Base-by-base conservation (phyloP, 352 stramenopile species). In the Elongisporangium senticosum region DNA sequence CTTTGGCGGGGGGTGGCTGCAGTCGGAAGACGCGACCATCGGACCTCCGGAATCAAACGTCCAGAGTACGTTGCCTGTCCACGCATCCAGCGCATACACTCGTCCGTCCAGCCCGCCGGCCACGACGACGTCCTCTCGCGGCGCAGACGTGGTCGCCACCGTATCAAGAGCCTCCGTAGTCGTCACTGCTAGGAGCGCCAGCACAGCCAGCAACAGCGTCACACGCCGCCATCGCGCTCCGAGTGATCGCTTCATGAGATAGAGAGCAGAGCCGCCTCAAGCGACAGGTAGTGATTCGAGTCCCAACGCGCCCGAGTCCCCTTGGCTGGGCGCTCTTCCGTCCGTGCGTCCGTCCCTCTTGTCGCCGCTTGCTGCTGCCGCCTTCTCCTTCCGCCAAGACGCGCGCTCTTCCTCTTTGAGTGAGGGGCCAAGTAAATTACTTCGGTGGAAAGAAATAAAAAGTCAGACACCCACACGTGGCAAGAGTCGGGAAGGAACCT, bases 11-110 rank as follows among this genome's bases (percentile, higher is more conserved):
- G 55, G 49, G 48, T 49, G 28, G 49, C 55, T 52, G 63, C 81
- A 89, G 52, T 64, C 66, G 24, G 81, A 80, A 53, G 75, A 83
- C 63, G 87, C 72, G 62, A 94, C 81, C 77, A 94, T 91, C 23
- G 84, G 77, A 62, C 84, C 82, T 49, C 84, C 84, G 22, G 84
- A 91, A 67, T 94, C 82, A 50, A 94, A 91, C 23, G 75, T 87
- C 80, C 83, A 92, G 48, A 92, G 66, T 39, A 89, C 68, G 22
- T 92, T 65, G 37, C 84, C 84, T 3, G 82, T 88, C 84, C 84
- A 94, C 58, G 84, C 84, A 53, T 91, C 71, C 51, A 94, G 64
- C 39, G 81, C 84, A 58, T 84, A 89, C 56, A 94, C 77, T 47
- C 79, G 77, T 7, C 84, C 84, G 61, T 91, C 83, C 20, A 92